These are phyloP conservation scores for Kregervanrija pseudodelftensis DNA, from an alignment of 805 yeast genomes.

Conservation along the genomic window DNA sequence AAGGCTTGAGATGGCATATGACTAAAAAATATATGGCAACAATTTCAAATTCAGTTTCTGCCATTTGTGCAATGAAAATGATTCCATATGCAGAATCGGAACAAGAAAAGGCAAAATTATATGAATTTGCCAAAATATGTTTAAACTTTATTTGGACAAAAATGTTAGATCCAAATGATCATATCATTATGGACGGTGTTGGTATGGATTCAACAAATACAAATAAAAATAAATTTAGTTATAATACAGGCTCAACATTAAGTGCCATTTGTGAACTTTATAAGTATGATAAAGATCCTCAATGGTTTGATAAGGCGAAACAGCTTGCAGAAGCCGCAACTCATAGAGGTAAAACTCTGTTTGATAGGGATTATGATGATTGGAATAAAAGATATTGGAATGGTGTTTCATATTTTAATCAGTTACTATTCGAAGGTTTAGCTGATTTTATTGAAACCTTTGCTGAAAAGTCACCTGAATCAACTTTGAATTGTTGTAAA, in stretches of 20 bases:
- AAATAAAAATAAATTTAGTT: slow-evolving; percentile 54
- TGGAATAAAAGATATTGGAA: slow-evolving; percentile 53
- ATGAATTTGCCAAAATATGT: slow-evolving; percentile 53
- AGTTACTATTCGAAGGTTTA: slow-evolving; percentile 57
- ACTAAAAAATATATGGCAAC: slow-evolving; percentile 53
- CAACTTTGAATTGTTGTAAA: slow-evolving; percentile 25
- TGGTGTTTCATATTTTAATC: slow-evolving; percentile 56
- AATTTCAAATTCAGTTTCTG: slow-evolving; percentile 46
- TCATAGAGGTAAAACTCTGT: slow-evolving; percentile 47
- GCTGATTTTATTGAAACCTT: slow-evolving; percentile 55
- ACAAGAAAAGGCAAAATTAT: slow-evolving; percentile 34
- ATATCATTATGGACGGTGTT: slow-evolving; percentile 55
- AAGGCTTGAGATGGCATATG: slow-evolving; percentile 67
- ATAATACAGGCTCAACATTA: slow-evolving; percentile 61
- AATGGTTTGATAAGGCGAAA: slow-evolving; percentile 42
- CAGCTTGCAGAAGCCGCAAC: slow-evolving; percentile 54
- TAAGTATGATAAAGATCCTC: slow-evolving; percentile 40
- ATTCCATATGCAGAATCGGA: slow-evolving; percentile 41
- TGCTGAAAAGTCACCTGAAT: slow-evolving; percentile 26
- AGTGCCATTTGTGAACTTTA: slow-evolving; percentile 47
- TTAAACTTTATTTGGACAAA: slow-evolving; percentile 49
- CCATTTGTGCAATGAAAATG: slow-evolving; percentile 59
- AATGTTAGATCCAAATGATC: slow-evolving; percentile 47
- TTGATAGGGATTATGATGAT: slow-evolving; percentile 53
- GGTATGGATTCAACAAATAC: slow-evolving; percentile 36